phyloP scores from a whole-genome alignment of 83 land plant species.

The Picea abies region DNA sequence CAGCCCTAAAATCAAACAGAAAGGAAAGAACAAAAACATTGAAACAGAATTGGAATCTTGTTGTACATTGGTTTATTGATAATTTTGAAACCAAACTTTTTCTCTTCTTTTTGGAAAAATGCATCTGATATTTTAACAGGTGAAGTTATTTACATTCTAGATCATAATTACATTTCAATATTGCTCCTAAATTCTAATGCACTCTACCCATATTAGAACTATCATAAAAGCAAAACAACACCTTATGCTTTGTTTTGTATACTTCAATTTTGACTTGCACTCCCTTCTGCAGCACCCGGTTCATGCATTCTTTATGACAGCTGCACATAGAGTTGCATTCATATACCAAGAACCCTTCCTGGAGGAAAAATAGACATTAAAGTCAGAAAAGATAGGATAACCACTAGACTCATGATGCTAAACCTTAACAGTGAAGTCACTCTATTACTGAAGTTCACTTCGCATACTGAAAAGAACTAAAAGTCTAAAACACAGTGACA shows the following conservation, averaged over 20 bases:
- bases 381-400: slow-evolving; percentile 3
- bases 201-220: background rate
- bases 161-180: background rate
- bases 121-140: background rate
- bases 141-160: slow-evolving; percentile 3
- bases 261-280: slow-evolving; percentile 86
- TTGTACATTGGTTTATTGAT: background rate
- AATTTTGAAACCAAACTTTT: background rate
- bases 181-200: background rate
- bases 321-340: slow-evolving; percentile 92
- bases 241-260: slow-evolving; percentile 90
- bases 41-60: slow-evolving; percentile 1
- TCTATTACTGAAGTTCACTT: background rate
- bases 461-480: background rate
- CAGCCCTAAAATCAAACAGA: slow-evolving; percentile 73
- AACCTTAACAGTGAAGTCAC: background rate
- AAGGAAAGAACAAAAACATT: background rate
- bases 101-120: too few relatives aligned
- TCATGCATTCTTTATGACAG: slow-evolving; percentile 72
- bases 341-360: slow-evolving; percentile 95
- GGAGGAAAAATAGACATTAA: slow-evolving; percentile 10
- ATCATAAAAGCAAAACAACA: slow-evolving; percentile 7
- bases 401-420: background rate
- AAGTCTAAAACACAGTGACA: background rate
- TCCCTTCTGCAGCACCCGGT: slow-evolving; percentile 95